These are phyloP conservation scores for Brachypodium distachyon DNA, from an alignment of 202 grass and related monocot genomes.

Conservation along the genomic window DNA sequence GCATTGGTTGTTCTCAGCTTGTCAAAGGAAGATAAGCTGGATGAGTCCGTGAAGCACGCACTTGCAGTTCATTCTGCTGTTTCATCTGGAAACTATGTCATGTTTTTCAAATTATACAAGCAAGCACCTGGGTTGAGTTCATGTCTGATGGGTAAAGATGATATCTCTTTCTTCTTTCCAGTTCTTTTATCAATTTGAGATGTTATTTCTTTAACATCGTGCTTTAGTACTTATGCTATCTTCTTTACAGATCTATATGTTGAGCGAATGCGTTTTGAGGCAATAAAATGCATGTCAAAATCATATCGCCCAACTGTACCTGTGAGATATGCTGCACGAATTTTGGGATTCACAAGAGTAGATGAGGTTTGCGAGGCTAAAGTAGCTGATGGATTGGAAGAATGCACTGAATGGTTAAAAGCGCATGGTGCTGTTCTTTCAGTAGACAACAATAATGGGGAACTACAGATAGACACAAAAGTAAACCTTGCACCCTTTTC, in stretches of 20 bases:
- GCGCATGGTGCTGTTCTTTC: slow-evolving; percentile 69
- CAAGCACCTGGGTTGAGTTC: slow-evolving; percentile 66
- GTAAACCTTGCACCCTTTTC: slow-evolving; percentile 30
- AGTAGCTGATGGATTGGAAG: slow-evolving; percentile 42
- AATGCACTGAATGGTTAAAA: slow-evolving; percentile 87
- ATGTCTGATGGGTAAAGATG: slow-evolving; percentile 73
- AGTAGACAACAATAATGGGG: slow-evolving; percentile 42
- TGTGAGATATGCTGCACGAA: slow-evolving; percentile 46
- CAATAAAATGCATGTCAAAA: slow-evolving; percentile 78
- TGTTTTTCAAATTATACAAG: slow-evolving; percentile 91
- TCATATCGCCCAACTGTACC: slow-evolving; percentile 67
- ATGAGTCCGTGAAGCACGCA: slow-evolving; percentile 77
- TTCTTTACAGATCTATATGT: slow-evolving; percentile 56
- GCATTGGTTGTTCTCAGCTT: slow-evolving; percentile 51
- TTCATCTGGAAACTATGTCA: slow-evolving; percentile 77
- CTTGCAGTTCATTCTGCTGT: slow-evolving; percentile 75
- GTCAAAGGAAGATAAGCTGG: slow-evolving; percentile 55
- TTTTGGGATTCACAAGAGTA: slow-evolving; percentile 64
- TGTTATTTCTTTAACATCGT: not conserved
- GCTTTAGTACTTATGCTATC: not conserved
- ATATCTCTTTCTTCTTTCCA: not conserved
- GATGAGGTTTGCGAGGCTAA: slow-evolving; percentile 28
- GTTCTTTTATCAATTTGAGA: not conserved
- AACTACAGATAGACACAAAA: slow-evolving; percentile 76
- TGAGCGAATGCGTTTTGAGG: slow-evolving; percentile 82